phyloP scores from a whole-genome alignment of 495 filamentous ascomycete species.

The Hypoxylon rickii region DNA sequence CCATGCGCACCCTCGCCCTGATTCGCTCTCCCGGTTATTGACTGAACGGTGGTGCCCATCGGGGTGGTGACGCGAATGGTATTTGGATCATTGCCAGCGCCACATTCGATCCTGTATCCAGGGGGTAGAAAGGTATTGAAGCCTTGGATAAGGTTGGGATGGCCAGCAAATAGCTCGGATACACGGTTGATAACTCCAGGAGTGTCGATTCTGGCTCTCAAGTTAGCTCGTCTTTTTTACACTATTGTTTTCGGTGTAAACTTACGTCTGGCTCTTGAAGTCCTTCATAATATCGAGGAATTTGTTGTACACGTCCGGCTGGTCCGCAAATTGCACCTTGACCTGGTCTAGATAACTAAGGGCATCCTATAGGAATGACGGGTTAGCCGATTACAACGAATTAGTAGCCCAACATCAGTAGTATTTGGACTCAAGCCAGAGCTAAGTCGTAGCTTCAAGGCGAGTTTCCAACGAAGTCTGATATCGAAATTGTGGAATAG shows the following conservation, averaged over 20 bases:
- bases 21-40: constrained; percentile 52
- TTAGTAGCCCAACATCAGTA: not conserved
- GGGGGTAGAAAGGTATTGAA: constrained; percentile 99
- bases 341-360: constrained; percentile 98
- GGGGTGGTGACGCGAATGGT: constrained; percentile 97
- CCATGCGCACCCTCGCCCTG: constrained; percentile 49
- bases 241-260: constrained; percentile 10
- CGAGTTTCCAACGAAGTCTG: too few relatives aligned
- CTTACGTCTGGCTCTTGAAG: constrained; percentile 96
- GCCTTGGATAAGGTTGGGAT: constrained; percentile 95
- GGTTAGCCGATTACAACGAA: constrained; percentile 32
- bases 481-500: too few relatives aligned
- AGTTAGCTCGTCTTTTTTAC: constrained; percentile 3
- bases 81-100: constrained; percentile 86
- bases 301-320: constrained; percentile 96
- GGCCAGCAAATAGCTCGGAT: constrained; percentile 93
- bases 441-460: too few relatives aligned
- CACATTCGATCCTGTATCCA: constrained; percentile 96
- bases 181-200: constrained; percentile 97
- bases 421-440: not conserved
- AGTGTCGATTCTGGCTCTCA: constrained; percentile 78
- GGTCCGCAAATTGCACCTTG: constrained; percentile 95
- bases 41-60: constrained; percentile 70
- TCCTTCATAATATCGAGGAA: constrained; percentile 99
- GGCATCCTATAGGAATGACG: constrained; percentile 68